phyloP scores from a whole-genome alignment of 2,329 filamentous ascomycete species.

The Talaromyces sp. region DNA sequence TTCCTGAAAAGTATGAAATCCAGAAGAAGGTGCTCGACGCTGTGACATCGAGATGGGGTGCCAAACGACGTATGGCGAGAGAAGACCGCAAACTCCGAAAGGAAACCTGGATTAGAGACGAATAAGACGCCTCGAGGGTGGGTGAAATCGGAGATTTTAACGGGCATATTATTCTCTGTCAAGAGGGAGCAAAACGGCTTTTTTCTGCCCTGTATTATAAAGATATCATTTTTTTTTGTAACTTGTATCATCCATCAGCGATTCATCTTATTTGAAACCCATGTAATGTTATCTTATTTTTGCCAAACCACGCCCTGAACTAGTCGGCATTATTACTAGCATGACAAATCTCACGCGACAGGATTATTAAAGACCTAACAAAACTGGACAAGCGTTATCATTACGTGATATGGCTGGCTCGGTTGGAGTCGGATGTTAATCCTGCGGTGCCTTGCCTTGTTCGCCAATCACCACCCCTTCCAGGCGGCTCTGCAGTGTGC shows the following conservation, averaged over 20 bases:
- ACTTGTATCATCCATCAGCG: background rate
- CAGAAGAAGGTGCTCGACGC: conserved; percentile 45
- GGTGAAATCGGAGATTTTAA: background rate
- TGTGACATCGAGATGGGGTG: conserved; percentile 56
- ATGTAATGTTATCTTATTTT: background rate
- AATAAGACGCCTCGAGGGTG: conserved; percentile 26
- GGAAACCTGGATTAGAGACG: conserved; percentile 55
- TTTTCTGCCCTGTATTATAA: background rate
- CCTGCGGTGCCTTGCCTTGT: background rate
- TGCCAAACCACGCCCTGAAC: background rate
- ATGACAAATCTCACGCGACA: background rate
- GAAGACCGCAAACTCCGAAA: conserved; percentile 56
- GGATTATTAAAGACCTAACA: background rate
- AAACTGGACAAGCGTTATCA: background rate
- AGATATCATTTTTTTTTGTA: background rate
- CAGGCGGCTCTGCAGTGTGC: background rate
- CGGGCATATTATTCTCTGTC: background rate
- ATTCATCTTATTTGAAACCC: background rate
- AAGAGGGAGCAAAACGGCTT: background rate
- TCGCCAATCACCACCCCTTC: background rate
- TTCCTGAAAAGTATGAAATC: conserved; percentile 42
- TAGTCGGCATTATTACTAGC: background rate
- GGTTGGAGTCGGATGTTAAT: background rate
- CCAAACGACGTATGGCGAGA: conserved; percentile 52
- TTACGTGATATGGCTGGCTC: background rate